A percentile compares a stretch with the other conserved stretches of the same genome.
These are phyloP conservation scores for Calonectria hawksworthii DNA, from an alignment of 2,329 filamentous ascomycete species.

Conservation along the genomic window DNA sequence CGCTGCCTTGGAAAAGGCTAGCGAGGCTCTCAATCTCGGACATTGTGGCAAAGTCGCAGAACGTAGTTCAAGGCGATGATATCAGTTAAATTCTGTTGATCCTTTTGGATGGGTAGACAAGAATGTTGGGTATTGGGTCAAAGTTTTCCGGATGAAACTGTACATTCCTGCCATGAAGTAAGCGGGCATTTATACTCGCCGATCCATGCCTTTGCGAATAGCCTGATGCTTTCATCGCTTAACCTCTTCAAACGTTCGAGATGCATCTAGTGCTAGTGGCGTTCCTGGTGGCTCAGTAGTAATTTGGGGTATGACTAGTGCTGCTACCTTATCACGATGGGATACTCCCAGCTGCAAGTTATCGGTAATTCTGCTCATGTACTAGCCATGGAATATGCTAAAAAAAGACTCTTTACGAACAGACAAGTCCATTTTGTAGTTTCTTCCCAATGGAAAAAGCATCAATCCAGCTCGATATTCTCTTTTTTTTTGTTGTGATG, in stretches of 20 bases:
- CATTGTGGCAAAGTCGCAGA: not conserved
- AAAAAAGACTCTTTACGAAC: too few species aligned
- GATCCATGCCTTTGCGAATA: not conserved
- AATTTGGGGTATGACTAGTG: not conserved
- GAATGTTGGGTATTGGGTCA: not conserved
- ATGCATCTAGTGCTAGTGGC: slow-evolving; percentile 1
- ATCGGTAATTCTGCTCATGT: not conserved
- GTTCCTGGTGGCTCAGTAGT: not conserved
- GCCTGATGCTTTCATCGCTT: not conserved
- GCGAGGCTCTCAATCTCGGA: not conserved
- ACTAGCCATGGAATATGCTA: not conserved
- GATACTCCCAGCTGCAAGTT: not conserved
- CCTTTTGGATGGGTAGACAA: not conserved
- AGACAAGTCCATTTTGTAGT: not conserved
- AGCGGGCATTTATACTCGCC: not conserved
- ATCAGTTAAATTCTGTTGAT: not conserved
- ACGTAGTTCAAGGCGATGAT: not conserved
- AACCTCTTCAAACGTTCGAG: slow-evolving; percentile 2
- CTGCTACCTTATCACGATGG: not conserved
- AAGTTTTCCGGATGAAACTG: not conserved
- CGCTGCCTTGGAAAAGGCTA: not conserved
- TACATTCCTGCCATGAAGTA: not conserved
- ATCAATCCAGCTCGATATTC: not conserved
- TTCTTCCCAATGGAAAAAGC: not conserved
- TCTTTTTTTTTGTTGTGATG: not conserved